Evolutionary conservation across 352 stramenopile species (phyloP).

Genomic region (Pythium graminicola): DNA sequence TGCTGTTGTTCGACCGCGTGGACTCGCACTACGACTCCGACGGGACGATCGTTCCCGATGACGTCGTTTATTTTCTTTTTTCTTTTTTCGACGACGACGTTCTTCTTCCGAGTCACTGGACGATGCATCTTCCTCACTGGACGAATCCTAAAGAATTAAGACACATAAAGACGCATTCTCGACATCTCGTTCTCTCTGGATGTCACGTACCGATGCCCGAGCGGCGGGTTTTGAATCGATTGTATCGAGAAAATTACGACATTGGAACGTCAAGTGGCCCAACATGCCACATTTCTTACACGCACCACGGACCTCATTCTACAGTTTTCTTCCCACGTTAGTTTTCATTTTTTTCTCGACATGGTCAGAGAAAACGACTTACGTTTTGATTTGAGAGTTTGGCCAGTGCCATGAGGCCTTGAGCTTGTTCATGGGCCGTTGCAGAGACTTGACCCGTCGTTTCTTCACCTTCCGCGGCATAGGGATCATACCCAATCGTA

Average conservation of each 20-base stretch:
- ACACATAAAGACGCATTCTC: too few species aligned
- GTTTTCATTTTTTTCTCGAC: neutral
- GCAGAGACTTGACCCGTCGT: slow-evolving; percentile 56
- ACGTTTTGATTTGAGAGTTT: slow-evolving; percentile 93
- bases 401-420: slow-evolving; percentile 91
- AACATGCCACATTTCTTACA: slow-evolving; percentile 90
- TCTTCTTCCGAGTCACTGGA: slow-evolving; percentile 8
- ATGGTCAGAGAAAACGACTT: slow-evolving; percentile 6
- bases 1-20: neutral
- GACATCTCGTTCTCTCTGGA: neutral
- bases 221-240: slow-evolving; percentile 28
- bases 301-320: slow-evolving; percentile 70
- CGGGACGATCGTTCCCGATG: neutral
- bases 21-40: slow-evolving; percentile 15
- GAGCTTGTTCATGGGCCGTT: slow-evolving; percentile 82
- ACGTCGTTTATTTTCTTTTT: slow-evolving; percentile 9
- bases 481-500: slow-evolving; percentile 96
- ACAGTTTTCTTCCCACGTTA: neutral
- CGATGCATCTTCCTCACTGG: slow-evolving; percentile 17
- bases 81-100: slow-evolving; percentile 9
- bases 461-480: slow-evolving; percentile 63
- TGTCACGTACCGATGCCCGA: slow-evolving; percentile 19
- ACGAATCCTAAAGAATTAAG: slow-evolving; percentile 20
- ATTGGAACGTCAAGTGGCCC: slow-evolving; percentile 90
- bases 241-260: slow-evolving; percentile 55